These are phyloP conservation scores for Melastoma candidum DNA, from an alignment of 441 rosid species.

Conservation along the genomic window DNA sequence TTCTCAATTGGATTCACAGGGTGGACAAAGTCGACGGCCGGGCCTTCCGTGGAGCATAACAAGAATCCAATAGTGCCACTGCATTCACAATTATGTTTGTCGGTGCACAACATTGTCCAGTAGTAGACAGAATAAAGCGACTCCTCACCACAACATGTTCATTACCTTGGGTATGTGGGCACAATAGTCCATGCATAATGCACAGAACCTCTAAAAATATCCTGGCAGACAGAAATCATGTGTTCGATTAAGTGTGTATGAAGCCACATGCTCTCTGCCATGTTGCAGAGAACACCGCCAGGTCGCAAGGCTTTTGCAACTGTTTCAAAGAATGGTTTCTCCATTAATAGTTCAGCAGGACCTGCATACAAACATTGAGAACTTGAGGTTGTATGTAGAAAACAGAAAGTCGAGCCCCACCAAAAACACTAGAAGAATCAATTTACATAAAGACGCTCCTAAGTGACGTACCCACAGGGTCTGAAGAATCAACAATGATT, in stretches of 20 bases:
- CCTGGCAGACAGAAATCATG: slow-evolving; percentile 68
- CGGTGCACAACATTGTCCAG: too few relatives aligned
- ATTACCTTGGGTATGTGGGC: slow-evolving; percentile 94
- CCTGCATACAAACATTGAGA: slow-evolving; percentile 28
- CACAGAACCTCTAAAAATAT: slow-evolving; percentile 78
- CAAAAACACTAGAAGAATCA: too few relatives aligned
- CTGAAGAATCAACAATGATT: slow-evolving; percentile 92
- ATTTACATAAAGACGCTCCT: too few relatives aligned
- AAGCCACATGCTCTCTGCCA: slow-evolving; percentile 99
- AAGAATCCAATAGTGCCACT: slow-evolving; percentile 91
- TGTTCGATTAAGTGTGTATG: slow-evolving; percentile 92
- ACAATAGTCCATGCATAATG: slow-evolving; percentile 96
- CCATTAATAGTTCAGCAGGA: slow-evolving; percentile 89
- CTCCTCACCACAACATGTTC: not conserved
- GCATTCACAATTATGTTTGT: slow-evolving; percentile 11
- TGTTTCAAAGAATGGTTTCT: slow-evolving; percentile 88
- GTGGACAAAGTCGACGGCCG: slow-evolving; percentile 67
- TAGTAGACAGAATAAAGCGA: too few relatives aligned
- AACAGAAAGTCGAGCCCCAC: too few relatives aligned
- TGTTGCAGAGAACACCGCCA: slow-evolving; percentile 95
- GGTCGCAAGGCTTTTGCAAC: slow-evolving; percentile 76
- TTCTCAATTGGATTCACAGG: slow-evolving; percentile 91
- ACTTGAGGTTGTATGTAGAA: too few relatives aligned
- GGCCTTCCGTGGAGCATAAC: slow-evolving; percentile 76
- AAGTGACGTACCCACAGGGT: slow-evolving; percentile 74